Percentiles rank a stretch among this genome's conserved stretches.
These are phyloP conservation scores for Mimosa bimucronata DNA, from an alignment of 306 rosid genomes.

Conservation along the genomic window DNA sequence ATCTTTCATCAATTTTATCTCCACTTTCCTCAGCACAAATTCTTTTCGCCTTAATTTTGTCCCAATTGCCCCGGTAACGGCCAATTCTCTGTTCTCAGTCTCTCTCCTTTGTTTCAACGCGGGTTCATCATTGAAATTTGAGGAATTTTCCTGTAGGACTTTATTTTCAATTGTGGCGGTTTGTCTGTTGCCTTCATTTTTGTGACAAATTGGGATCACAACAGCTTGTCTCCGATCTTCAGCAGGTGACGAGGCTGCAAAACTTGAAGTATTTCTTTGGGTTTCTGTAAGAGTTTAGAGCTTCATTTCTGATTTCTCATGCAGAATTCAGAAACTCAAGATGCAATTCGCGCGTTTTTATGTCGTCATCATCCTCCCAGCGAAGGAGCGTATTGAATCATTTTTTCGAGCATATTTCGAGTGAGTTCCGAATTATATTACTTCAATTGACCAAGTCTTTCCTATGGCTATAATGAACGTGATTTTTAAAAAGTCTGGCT, in stretches of 20 bases:
- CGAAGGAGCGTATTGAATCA: constrained; percentile 63
- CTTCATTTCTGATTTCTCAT: constrained; percentile 28
- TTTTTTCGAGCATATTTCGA: constrained; percentile 74
- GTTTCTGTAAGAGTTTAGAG: constrained; percentile 1
- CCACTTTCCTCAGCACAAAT: constrained; percentile 68
- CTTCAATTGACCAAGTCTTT: constrained; percentile 22
- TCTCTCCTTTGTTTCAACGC: not conserved
- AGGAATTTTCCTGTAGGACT: constrained; percentile 59
- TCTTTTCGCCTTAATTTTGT: constrained; percentile 77
- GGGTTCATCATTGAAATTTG: constrained; percentile 28
- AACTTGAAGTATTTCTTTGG: constrained; percentile 18
- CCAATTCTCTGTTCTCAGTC: constrained; percentile 1
- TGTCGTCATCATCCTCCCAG: constrained; percentile 62
- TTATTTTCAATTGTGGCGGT: constrained; percentile 93
- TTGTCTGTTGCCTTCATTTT: constrained; percentile 81
- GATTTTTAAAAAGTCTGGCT: not conserved
- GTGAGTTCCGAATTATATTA: constrained; percentile 52
- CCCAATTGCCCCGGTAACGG: constrained; percentile 69
- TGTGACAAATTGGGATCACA: constrained; percentile 67
- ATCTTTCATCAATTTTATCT: constrained; percentile 70
- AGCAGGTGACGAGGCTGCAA: constrained; percentile 55
- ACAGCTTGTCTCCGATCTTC: constrained; percentile 52
- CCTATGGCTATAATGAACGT: not conserved
- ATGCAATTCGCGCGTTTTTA: constrained; percentile 75
- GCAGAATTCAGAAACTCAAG: constrained; percentile 76